Conservation (phyloP, 148 eudicot genomes). For the Nyssa sinensis region DNA sequence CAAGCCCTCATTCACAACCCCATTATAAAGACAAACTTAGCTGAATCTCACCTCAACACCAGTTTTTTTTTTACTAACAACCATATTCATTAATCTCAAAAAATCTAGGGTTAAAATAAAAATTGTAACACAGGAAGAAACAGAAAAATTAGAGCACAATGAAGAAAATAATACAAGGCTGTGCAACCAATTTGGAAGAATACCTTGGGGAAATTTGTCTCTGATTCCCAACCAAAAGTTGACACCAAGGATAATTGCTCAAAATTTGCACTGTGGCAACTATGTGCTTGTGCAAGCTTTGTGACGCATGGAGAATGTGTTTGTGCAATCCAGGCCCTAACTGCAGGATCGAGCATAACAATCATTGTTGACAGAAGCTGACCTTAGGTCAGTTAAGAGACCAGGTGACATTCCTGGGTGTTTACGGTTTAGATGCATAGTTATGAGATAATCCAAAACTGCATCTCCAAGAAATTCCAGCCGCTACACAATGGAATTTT, state of each 20-base stretch:
- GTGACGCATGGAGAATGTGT: slow-evolving; percentile 76
- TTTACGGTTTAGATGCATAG: slow-evolving; percentile 50
- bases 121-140: neutral
- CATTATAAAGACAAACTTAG: too few relatives aligned
- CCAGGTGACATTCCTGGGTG: slow-evolving; percentile 84
- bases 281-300: slow-evolving; percentile 48
- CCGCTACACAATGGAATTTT: too few relatives aligned
- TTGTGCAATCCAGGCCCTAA: slow-evolving; percentile 53
- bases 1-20: too few relatives aligned
- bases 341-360: slow-evolving; percentile 63
- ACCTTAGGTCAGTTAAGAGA: slow-evolving; percentile 73
- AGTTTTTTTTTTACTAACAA: too few relatives aligned
- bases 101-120: neutral
- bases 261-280: slow-evolving; percentile 27
- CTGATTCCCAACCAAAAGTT: slow-evolving; percentile 76
- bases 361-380: slow-evolving; percentile 86
- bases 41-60: too few relatives aligned
- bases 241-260: slow-evolving; percentile 28
- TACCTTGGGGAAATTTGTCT: slow-evolving; percentile 70
- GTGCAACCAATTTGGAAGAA: neutral
- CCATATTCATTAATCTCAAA: neutral
- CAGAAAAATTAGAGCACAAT: neutral
- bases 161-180: neutral
- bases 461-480: slow-evolving; percentile 91
- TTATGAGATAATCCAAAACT: slow-evolving; percentile 70